Conservation (phyloP, 1,139 yeast genomes). For the Taphrina flavorubra region DNA sequence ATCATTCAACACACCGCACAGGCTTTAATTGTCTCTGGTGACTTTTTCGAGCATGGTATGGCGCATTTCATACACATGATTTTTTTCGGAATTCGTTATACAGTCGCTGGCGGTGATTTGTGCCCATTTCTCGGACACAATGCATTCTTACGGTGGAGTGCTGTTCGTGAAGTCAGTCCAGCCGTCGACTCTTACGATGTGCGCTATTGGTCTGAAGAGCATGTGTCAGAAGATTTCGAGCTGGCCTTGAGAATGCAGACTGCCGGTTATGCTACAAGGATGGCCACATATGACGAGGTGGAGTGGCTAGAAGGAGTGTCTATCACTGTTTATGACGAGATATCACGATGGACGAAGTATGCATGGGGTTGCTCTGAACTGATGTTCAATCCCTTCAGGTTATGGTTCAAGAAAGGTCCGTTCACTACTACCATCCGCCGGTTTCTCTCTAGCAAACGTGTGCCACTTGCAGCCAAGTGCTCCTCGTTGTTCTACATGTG, state of each 20-base stretch:
- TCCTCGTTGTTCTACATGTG: conserved; percentile 45
- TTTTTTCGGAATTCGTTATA: conserved; percentile 44
- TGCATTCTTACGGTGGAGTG: conserved; percentile 45
- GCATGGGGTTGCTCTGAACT: conserved; percentile 45
- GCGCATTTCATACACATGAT: conserved; percentile 45
- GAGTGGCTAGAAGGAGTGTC: conserved; percentile 45
- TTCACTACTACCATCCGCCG: conserved; percentile 43
- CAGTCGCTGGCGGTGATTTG: conserved; percentile 45
- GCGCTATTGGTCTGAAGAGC: conserved; percentile 45
- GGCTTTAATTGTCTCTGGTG: conserved; percentile 43
- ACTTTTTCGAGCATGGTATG: conserved; percentile 44
- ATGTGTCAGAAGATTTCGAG: conserved; percentile 45
- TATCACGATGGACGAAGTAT: conserved; percentile 45
- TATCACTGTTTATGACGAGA: conserved; percentile 45
- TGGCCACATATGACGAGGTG: conserved; percentile 41
- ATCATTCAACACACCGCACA: conserved; percentile 45
- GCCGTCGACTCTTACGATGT: conserved; percentile 8
- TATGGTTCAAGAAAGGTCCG: conserved; percentile 42
- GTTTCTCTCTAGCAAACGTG: conserved; percentile 39
- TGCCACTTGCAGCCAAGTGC: conserved; percentile 43
- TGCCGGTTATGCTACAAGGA: conserved; percentile 42
- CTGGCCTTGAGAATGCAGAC: conserved; percentile 45
- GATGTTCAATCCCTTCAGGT: conserved; percentile 42
- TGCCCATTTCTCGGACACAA: conserved; percentile 45
- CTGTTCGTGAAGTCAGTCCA: conserved; percentile 39